Evolutionary conservation across 306 rosid species (phyloP), one percentile per base, ranked within the genome.

Genomic region (Cicer pinnatifidum): DNA sequence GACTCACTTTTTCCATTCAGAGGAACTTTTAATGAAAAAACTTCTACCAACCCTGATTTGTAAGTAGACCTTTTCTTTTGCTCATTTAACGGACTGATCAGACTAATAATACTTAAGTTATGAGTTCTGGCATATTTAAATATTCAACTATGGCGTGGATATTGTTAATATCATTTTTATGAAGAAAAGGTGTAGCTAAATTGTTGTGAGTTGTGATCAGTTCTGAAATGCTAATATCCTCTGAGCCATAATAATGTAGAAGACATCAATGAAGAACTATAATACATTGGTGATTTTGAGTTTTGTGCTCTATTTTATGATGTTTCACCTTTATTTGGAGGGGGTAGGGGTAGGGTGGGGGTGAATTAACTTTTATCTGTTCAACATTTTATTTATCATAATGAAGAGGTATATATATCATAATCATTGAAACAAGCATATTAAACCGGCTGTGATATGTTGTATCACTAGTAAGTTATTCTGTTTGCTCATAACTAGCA

Each of bases 1-100:
- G 84, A 90, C 69, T 89, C 98, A 8, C 91, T 93, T 64, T 81
- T 89, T 78, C 98, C 98, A 76, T 91, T 91, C 83, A 88, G 88
- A 54, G 98, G 96, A 87, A 79, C 87, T 76, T 94, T 94, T 68
- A 91, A 85, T 74, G 98, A 94, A 68, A 94, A 89, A 83, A 94
- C 92, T 52, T 81, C 96, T 2, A 83, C 77, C 79, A 87, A 83
- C 82, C 98, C 98, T 46, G 98, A 94, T 81, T 80, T 94, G 98
- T 94, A 80, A 88, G 97, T 86, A 68, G 46, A 79, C 20, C 71
- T 72, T 45, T 11, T 61, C 37, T 73, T 60, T 75, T 45, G 52
- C 43, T 71, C 28, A 58, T 69, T 53, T 75, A 11, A 28, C 75
- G 69, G 57, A 43, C 16, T 41, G 72, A 60, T 56, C 67, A 48